Base-by-base conservation (phyloP, 176 grass and related monocot genomes). In the Ensete glaucum region DNA sequence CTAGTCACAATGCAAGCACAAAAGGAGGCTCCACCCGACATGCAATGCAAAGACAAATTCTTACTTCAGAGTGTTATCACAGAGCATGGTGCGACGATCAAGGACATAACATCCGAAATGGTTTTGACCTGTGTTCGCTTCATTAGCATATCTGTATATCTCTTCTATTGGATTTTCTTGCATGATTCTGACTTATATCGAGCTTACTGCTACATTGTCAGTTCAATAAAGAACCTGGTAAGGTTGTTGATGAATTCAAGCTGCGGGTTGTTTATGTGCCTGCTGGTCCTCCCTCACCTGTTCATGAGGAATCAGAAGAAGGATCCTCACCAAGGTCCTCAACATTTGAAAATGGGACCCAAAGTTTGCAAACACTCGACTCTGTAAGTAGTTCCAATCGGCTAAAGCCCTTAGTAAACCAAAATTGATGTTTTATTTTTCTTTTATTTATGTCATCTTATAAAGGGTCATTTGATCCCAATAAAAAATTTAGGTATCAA, bases 1-100 rank as follows among this genome's bases (percentile, higher is more conserved):
- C 74, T 57, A 99, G 95, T 99, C 66, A 89, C 86, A 78, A 99
- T 94, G 88, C 95, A 99, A 89, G 90, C 90, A 53, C 90, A 94
- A 81, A 94, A 82, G 84, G 88, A 89, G 19, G 76, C 84, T 79
- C 95, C 88, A 76, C 19, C 78, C 24, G 88, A 94, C 25, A 83
- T 91, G 95, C 86, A 89, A 64, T 99, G 95, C 82, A 99, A 89
- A 80, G 95, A 99, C 54, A 99, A 94, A 79, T 99, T 99, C 85
- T 80, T 99, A 70, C 76, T 99, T 70, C 95, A 99, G 85, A 94
- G 88, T 81, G 84, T 99, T 71, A 79, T 81, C 34, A 81, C 84
- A 62, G 85, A 91, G 79, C 70, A 85, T 79, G 82, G 84, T 84
- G 82, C 73, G 19, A 82, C 81, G 50, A 20, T 81, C 74, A 87